phyloP scores from a whole-genome alignment of 441 rosid genomes.

The Rhodomyrtus psidioides region DNA sequence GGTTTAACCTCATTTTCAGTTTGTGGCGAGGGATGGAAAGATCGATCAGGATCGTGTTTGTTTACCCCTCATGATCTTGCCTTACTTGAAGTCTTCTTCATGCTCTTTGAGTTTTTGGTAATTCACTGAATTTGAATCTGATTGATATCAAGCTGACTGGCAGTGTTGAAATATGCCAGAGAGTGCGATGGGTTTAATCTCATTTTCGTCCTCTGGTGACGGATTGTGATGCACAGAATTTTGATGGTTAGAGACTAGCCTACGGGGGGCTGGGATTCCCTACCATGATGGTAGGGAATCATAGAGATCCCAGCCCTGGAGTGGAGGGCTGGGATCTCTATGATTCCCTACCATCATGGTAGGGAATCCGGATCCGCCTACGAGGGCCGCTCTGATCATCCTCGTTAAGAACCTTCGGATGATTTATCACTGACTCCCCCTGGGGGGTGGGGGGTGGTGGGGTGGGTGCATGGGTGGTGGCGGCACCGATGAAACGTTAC shows the following conservation, averaged over 20 bases:
- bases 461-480: too few relatives aligned
- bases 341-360: too few relatives aligned
- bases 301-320: too few relatives aligned
- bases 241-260: neutral
- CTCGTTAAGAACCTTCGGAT: neutral
- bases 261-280: too few relatives aligned
- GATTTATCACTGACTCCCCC: too few relatives aligned
- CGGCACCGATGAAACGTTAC: too few relatives aligned
- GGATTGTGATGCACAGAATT: neutral
- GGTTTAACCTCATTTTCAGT: neutral
- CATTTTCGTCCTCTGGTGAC: neutral
- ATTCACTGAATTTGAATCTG: neutral
- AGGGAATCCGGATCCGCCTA: too few relatives aligned
- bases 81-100: neutral
- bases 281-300: too few relatives aligned
- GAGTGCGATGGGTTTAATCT: too few relatives aligned
- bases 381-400: neutral
- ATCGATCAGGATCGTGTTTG: neutral
- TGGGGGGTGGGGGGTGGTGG: too few relatives aligned
- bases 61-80: neutral
- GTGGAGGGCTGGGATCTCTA: too few relatives aligned
- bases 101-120: neutral
- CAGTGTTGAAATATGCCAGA: too few relatives aligned
- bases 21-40: neutral
- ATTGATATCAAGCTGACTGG: neutral